These are phyloP conservation scores for Sporothrix pallida DNA, from an alignment of 2,329 filamentous ascomycete species.

Conservation along the genomic window DNA sequence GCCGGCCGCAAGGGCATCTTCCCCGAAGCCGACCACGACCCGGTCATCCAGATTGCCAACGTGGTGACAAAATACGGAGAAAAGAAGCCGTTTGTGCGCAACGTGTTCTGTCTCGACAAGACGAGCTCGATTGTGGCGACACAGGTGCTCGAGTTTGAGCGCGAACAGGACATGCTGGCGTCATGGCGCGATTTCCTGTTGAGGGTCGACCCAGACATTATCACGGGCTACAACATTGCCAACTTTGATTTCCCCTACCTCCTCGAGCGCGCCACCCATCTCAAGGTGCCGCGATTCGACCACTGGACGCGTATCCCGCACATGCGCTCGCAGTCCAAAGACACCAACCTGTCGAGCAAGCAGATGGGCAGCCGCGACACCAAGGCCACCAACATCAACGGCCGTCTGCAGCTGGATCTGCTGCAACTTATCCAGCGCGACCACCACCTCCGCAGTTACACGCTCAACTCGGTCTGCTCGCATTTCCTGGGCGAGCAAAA, in stretches of 20 bases:
- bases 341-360: conserved; percentile 92
- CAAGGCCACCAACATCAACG: conserved; percentile 93
- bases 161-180: conserved; percentile 88
- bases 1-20: conserved; percentile 97
- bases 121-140: conserved; percentile 95
- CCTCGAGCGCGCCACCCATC: conserved; percentile 81
- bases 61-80: conserved; percentile 95
- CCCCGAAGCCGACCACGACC: conserved; percentile 87
- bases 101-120: conserved; percentile 93
- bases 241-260: conserved; percentile 99
- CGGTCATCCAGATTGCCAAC: conserved; percentile 97
- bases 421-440: conserved; percentile 95
- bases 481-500: conserved; percentile 97
- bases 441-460: conserved; percentile 94
- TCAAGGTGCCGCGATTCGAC: conserved; percentile 81
- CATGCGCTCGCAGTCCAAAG: conserved; percentile 72
- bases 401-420: conserved; percentile 88
- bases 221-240: conserved; percentile 97
- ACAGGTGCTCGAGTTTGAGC: conserved; percentile 81
- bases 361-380: conserved; percentile 97
- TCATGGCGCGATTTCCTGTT: conserved; percentile 90
- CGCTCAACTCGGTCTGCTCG: conserved; percentile 91
- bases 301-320: conserved; percentile 83
- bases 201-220: conserved; percentile 92
- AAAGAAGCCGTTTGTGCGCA: conserved; percentile 91